These are phyloP conservation scores for Cyclotella kingstonii DNA, from an alignment of 108 stramenopile species.

Conservation along the genomic window DNA sequence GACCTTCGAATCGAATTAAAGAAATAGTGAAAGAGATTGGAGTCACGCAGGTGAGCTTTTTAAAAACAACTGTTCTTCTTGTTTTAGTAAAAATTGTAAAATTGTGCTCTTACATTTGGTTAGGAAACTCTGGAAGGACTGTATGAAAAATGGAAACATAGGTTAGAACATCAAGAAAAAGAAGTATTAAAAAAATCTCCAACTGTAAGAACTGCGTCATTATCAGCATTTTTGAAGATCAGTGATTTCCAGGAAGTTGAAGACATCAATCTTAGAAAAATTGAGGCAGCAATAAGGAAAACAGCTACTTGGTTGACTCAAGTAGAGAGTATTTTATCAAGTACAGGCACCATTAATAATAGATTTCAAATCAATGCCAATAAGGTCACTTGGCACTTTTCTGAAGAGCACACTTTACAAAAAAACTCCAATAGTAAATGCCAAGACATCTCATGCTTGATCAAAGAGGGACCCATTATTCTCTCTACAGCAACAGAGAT, in stretches of 20 bases:
- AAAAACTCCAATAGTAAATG: constrained; percentile 64
- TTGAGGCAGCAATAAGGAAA: constrained; percentile 8
- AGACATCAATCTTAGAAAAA: neutral
- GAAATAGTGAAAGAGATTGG: constrained; percentile 59
- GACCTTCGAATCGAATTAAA: constrained; percentile 60
- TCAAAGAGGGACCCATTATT: constrained; percentile 55
- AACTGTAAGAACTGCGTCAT: constrained; percentile 62
- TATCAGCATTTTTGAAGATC: constrained; percentile 21
- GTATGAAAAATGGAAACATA: constrained; percentile 67
- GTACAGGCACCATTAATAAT: neutral
- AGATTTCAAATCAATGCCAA: neutral
- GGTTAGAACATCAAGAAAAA: constrained; percentile 74
- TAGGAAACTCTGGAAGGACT: constrained; percentile 69
- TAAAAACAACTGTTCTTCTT: neutral
- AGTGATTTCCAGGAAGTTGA: neutral
- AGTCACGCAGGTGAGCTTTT: constrained; percentile 64
- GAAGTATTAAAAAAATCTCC: constrained; percentile 71
- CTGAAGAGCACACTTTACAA: too few relatives aligned
- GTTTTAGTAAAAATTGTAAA: too few relatives aligned
- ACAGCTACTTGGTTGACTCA: constrained; percentile 18
- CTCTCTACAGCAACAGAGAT: constrained; percentile 24
- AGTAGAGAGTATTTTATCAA: constrained; percentile 11
- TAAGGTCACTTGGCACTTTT: too few relatives aligned
- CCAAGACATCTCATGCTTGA: constrained; percentile 63
- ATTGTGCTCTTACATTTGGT: too few relatives aligned